Evolutionary conservation across 495 filamentous ascomycete genomes (phyloP).

Genomic region (Aspergillus saccharolyticus): DNA sequence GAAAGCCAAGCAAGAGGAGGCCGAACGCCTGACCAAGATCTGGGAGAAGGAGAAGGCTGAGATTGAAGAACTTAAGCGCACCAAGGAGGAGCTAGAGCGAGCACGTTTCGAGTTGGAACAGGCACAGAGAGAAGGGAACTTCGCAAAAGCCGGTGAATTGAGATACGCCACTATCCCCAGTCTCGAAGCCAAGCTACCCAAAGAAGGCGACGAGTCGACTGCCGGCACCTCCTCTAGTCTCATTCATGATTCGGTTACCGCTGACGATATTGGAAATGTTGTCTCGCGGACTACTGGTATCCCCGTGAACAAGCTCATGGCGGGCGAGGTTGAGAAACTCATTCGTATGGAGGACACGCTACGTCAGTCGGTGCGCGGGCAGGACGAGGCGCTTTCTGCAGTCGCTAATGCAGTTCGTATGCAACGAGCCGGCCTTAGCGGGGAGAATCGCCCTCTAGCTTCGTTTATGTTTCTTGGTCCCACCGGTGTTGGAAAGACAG

Average conservation of each 20-base stretch:
- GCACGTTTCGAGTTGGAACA: constrained; percentile 80
- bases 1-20: constrained; percentile 68
- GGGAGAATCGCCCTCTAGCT: constrained; percentile 85
- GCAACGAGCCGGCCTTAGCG: constrained; percentile 86
- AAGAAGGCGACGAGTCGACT: constrained; percentile 55
- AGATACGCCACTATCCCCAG: constrained; percentile 79
- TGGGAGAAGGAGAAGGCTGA: constrained; percentile 90
- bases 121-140: constrained; percentile 87
- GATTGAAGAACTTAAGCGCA: constrained; percentile 78
- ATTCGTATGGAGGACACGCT: constrained; percentile 93
- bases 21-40: constrained; percentile 57
- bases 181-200: constrained; percentile 72
- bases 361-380: constrained; percentile 77
- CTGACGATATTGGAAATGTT: constrained; percentile 89
- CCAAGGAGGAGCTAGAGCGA: constrained; percentile 77
- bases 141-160: constrained; percentile 79
- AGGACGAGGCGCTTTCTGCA: constrained; percentile 87
- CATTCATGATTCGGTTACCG: constrained; percentile 86
- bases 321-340: constrained; percentile 85
- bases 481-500: constrained; percentile 95
- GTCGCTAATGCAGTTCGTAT: constrained; percentile 91
- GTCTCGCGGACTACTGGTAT: constrained; percentile 91
- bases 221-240: constrained; percentile 48
- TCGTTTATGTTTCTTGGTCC: constrained; percentile 98
- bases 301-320: constrained; percentile 82